Base-by-base conservation (phyloP, 2,329 filamentous ascomycete species). In the Fusarium luffae region DNA sequence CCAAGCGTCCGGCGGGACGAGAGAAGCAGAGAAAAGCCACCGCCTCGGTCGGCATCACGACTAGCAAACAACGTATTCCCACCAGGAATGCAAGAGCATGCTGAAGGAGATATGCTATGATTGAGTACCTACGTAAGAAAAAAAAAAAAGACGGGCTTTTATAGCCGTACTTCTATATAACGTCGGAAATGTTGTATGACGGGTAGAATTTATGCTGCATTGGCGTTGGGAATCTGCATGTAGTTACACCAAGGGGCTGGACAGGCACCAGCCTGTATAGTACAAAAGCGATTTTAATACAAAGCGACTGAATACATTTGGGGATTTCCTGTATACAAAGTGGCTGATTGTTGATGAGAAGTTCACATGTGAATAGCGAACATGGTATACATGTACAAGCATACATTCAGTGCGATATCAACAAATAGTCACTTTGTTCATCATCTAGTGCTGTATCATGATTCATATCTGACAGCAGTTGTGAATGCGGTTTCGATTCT, bases 31-130 rank as follows among this genome's bases (percentile, higher is more conserved):
- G 76, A 79, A 27, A 79, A 74, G 46, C 71, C 81, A 41, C 80
- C 79, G 18, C 76, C 78, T 19, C 82, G 81, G 48, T 79, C 81
- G 16, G 77, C 83, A 18, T 82, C 84, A 4, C 82, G 82, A 52
- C 76, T 85, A 55, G 74, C 75, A 12, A 76, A 74, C 41, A 79
- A 77, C 27, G 60, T 78, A 30, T 78, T 77, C 52, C 72, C 78
- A 23, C 74, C 77, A 3, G 79, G 77, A 30, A 65, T 78, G 57
- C 54, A 77, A 25, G 78, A 78, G 11, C 76, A 79, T 10, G 78
- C 77, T 11, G 76, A 80, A 16, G 79, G 79, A 2, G 80, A 82
- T 47, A 78, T 80, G 74, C 63, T 79, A 34, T 81, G 58, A 74
- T 46, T 41, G 40, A 37, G 21, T 23, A 23, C 21, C 21, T 23